phyloP scores from a whole-genome alignment of 768 basidiomycete genomes.

The Serendipita vermifera region DNA sequence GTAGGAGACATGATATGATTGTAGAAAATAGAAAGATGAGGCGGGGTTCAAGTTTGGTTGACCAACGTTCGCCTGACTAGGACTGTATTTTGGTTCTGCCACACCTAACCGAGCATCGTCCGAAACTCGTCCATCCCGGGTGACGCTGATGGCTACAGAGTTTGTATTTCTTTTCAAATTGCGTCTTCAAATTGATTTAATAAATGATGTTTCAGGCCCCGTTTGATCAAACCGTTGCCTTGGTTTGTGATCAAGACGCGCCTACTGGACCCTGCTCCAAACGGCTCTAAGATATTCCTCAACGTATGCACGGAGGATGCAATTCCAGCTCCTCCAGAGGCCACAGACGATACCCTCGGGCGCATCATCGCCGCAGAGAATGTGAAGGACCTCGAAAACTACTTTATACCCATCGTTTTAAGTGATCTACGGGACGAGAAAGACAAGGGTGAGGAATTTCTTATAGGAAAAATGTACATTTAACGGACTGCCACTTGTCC shows the following conservation, averaged over 20 bases:
- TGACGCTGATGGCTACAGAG: slow-evolving; percentile 27
- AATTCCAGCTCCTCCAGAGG: slow-evolving; percentile 52
- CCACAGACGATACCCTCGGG: slow-evolving; percentile 44
- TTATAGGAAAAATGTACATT: too few relatives aligned
- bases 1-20: slow-evolving; percentile 29
- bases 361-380: slow-evolving; percentile 32
- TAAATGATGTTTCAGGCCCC: slow-evolving; percentile 5
- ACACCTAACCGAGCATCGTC: slow-evolving; percentile 54
- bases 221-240: slow-evolving; percentile 20
- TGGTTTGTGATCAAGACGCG: slow-evolving; percentile 14
- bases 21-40: slow-evolving; percentile 12
- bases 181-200: too few relatives aligned
- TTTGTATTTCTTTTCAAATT: neutral
- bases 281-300: slow-evolving; percentile 53
- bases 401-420: slow-evolving; percentile 59
- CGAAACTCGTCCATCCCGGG: slow-evolving; percentile 49
- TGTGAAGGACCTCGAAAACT: slow-evolving; percentile 26
- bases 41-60: slow-evolving; percentile 15
- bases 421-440: slow-evolving; percentile 47
- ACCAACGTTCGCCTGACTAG: slow-evolving; percentile 11
- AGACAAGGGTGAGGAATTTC: slow-evolving; percentile 48
- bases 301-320: slow-evolving; percentile 60
- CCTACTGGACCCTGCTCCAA: slow-evolving; percentile 24
- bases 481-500: too few relatives aligned
- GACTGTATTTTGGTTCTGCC: slow-evolving; percentile 22